Conservation (phyloP, 441 rosid genomes). For the Pelargonium fulgidum region DNA sequence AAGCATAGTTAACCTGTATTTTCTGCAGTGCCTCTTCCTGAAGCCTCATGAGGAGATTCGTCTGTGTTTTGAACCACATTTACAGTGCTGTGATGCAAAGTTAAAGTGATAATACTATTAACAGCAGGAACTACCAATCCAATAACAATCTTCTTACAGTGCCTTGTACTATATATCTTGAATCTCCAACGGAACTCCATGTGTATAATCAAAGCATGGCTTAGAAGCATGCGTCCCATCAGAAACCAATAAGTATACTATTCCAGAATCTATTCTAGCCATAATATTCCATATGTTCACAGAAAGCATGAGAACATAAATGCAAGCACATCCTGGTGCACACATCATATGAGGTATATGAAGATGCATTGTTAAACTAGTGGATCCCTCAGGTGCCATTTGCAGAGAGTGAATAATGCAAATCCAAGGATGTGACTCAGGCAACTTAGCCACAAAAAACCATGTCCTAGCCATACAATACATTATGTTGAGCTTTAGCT, state of each 20-base stretch:
- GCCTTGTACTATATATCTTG: slow-evolving; percentile 6
- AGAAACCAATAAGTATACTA: background rate
- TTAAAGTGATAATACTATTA: slow-evolving; percentile 10
- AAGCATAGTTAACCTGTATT: slow-evolving; percentile 37
- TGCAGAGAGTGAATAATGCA: no score
- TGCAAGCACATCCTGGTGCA: background rate
- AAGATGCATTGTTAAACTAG: background rate
- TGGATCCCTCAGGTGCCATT: no score
- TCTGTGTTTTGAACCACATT: slow-evolving; percentile 27
- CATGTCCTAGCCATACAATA: background rate
- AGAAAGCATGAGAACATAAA: background rate
- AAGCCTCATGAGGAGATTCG: slow-evolving; percentile 29
- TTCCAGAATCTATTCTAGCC: background rate
- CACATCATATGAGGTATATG: background rate
- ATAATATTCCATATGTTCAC: background rate
- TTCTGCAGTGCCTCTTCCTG: slow-evolving; percentile 31
- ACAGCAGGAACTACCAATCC: slow-evolving; percentile 15
- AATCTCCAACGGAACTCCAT: background rate
- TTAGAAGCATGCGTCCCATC: background rate
- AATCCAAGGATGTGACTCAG: no score
- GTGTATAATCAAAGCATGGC: background rate
- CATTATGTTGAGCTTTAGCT: no score
- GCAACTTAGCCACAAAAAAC: background rate
- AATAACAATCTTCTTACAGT: slow-evolving; percentile 6
- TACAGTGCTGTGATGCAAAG: slow-evolving; percentile 30